A percentile compares a stretch with the other conserved stretches of the same genome.
phyloP scores from a whole-genome alignment of 1,139 yeast species.

The Pichia inconspicua region DNA sequence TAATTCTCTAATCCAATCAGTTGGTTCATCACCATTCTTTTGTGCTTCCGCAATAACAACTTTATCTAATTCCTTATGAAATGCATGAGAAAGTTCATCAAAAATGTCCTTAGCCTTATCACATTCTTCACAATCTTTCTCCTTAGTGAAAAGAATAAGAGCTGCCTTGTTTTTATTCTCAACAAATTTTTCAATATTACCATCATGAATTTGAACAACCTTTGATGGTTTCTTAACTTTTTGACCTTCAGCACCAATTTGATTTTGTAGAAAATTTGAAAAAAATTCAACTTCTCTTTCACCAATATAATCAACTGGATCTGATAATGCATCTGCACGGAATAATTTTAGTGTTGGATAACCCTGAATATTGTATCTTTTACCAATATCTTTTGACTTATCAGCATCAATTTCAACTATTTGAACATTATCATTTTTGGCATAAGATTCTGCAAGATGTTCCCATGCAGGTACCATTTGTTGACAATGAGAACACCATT shows the following conservation, averaged over 20 bases:
- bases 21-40: conserved; percentile 38
- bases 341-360: conserved; percentile 60
- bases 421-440: conserved; percentile 39
- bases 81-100: conserved; percentile 16
- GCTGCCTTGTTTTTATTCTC: conserved; percentile 28
- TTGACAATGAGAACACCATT: conserved; percentile 79
- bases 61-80: conserved; percentile 16
- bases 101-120: conserved; percentile 7
- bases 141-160: conserved; percentile 36
- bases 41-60: conserved; percentile 39
- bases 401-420: conserved; percentile 65
- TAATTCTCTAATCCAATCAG: conserved; percentile 35
- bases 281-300: conserved; percentile 39
- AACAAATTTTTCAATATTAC: conserved; percentile 30
- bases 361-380: conserved; percentile 49
- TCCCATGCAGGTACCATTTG: conserved; percentile 58
- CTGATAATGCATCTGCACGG: conserved; percentile 36
- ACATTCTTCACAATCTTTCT: conserved; percentile 17
- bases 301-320: conserved; percentile 45
- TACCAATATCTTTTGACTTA: conserved; percentile 44
- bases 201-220: conserved; percentile 30
- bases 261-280: conserved; percentile 36
- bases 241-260: conserved; percentile 17
- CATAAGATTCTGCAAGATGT: conserved; percentile 44
- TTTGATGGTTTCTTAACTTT: conserved; percentile 17